Conservation (phyloP, 202 grass and related monocot species). For the Setaria italica region DNA sequence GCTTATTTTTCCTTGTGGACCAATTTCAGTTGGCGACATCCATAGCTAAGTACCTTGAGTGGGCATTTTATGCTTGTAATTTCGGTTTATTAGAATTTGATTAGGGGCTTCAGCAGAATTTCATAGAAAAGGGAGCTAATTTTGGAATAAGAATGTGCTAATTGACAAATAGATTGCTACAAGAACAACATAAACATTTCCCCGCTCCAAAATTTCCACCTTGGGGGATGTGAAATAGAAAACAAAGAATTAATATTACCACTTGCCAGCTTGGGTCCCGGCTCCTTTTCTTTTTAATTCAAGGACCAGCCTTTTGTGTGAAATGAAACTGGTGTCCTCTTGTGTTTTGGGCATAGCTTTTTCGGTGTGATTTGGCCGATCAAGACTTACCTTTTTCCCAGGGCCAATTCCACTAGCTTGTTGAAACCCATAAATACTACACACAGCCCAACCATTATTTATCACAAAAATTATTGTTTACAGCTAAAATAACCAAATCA, state of each 20-base stretch:
- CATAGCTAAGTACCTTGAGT: too few relatives aligned
- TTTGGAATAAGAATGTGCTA: not conserved
- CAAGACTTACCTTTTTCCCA: not conserved
- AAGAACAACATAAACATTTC: not conserved
- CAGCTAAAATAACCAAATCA: not conserved
- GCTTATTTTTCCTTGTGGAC: not conserved
- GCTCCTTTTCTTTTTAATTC: not conserved
- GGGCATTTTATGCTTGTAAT: too few relatives aligned
- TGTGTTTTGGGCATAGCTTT: not conserved
- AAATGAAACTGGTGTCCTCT: not conserved
- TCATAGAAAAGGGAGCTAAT: not conserved
- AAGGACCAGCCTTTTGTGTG: not conserved
- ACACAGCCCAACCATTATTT: too few relatives aligned
- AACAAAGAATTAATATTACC: not conserved
- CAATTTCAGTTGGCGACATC: not conserved
- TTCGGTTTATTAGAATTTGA: too few relatives aligned
- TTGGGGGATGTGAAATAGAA: not conserved
- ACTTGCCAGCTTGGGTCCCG: not conserved
- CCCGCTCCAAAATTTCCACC: not conserved
- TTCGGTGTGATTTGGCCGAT: not conserved
- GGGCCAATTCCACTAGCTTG: not conserved
- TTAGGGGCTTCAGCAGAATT: not conserved
- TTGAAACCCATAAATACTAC: not conserved
- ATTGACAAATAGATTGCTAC: not conserved
- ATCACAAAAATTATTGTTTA: not conserved